Evolutionary conservation across 2,329 filamentous ascomycete species (phyloP), one percentile per base, ranked within the genome.

Genomic region (Cladophialophora yegresii): DNA sequence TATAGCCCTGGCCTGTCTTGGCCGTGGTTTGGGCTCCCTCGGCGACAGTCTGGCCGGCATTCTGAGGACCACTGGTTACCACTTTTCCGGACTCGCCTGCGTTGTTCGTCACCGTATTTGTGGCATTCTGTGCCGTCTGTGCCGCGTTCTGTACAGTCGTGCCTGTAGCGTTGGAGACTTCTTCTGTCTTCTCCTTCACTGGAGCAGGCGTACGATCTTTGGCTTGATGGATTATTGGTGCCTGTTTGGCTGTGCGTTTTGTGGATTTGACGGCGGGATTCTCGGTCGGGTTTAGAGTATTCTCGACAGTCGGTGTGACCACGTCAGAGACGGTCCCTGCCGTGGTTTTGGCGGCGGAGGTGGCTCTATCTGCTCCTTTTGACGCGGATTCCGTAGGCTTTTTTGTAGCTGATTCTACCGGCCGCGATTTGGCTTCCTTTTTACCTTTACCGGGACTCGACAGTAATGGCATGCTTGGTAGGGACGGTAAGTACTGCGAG

Each of bases 401-500:
- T 30, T 49, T 53, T n/a, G 62, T 7, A 12, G 62, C 20, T 32
- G 56, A 28, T 5, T 55, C 58, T 12, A 30, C 40, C 40, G n/a
- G 77, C 74, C 6, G 26, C 3, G 33, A 28, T 40, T 49, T 64
- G 40, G 43, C 70, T 80, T 79, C 53, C 43, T 55, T 61, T 47
- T 68, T 66, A 32, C 22, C 51, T 67, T 69, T 40, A 56, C 59
- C 26, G 33, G 60, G 23, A 22, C 63, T 22, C 10, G 59, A 26
- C 16, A 67, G 53, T 8, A 57, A 66, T 12, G 66, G 64, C 54
- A 67, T 65, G 55, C 62, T 69, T 22, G 68, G 63, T 40, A 69
- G 57, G n/a, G 64, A 68, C 22, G 66, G 64, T 20, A 72, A 55
- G 61, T 71, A 71, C 7, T 63, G 64, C 8, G 69, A 65, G 3